Percentiles rank a stretch among this genome's conserved stretches.
Conservation (phyloP, 768 basidiomycete genomes). For the Russula compacta region DNA sequence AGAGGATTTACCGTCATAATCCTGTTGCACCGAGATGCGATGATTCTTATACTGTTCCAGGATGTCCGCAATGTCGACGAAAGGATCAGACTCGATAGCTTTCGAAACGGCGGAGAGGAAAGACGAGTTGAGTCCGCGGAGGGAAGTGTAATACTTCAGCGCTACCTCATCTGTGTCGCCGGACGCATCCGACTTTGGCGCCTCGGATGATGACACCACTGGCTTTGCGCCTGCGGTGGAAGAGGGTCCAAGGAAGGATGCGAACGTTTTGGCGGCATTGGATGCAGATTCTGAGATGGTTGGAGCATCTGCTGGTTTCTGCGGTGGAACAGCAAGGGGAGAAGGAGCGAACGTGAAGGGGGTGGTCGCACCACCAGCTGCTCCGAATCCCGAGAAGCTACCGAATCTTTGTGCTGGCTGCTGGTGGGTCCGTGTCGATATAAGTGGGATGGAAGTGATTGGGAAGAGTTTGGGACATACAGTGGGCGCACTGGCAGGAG, state of each 20-base stretch:
- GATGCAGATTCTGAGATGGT: conserved; percentile 20
- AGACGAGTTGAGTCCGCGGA: conserved; percentile 69
- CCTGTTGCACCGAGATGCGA: conserved; percentile 46
- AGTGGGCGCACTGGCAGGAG: conserved; percentile 23
- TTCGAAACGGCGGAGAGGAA: conserved; percentile 49
- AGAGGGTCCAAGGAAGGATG: conserved; percentile 19
- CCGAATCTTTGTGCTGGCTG: conserved; percentile 35
- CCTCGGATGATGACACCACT: conserved; percentile 9
- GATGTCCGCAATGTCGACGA: conserved; percentile 48
- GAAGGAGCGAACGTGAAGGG: conserved; percentile 36
- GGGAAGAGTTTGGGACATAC: conserved; percentile 21
- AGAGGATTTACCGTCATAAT: conserved; percentile 36
- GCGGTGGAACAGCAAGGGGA: conserved; percentile 20
- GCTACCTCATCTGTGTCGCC: conserved; percentile 23
- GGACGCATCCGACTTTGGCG: conserved; percentile 12
- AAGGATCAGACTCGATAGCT: conserved; percentile 59
- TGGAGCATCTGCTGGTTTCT: conserved; percentile 22
- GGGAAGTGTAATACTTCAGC: conserved; percentile 52
- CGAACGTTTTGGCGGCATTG: conserved; percentile 17
- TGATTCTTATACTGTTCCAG: conserved; percentile 51
- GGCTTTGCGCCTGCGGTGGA: conserved; percentile 1
- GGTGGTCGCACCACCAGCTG: conserved; percentile 23
- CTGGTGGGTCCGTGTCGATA: conserved; percentile 2
- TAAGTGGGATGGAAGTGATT: conserved; percentile 3
- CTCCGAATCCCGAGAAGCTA: conserved; percentile 46